phyloP scores from a whole-genome alignment of 495 filamentous ascomycete genomes.

The Friedmanniomyces endolithicus region DNA sequence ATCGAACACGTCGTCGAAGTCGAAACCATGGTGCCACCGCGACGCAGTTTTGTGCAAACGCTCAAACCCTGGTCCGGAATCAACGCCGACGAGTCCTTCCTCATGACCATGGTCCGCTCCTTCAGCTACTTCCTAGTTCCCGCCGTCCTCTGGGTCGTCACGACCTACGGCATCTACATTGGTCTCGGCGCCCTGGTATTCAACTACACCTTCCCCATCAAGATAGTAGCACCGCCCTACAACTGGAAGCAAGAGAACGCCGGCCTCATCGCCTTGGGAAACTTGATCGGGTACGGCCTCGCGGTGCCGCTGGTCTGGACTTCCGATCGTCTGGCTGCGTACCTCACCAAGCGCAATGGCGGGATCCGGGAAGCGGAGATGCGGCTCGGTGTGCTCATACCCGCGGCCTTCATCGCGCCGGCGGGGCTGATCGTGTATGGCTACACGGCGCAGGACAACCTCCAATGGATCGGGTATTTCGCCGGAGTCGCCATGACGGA shows the following conservation, averaged over 20 bases:
- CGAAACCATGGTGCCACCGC: conserved; percentile 14
- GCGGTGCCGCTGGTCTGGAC: conserved; percentile 18
- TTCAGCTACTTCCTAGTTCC: conserved; percentile 16
- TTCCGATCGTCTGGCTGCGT: conserved; percentile 17
- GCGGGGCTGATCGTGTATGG: conserved; percentile 19
- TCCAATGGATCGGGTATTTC: conserved; percentile 22
- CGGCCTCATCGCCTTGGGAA: conserved; percentile 18
- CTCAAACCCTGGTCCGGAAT: conserved; percentile 22
- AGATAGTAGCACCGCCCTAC: conserved; percentile 17
- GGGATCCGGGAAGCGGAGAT: conserved; percentile 21
- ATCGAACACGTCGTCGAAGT: conserved; percentile 17
- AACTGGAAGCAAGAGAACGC: conserved; percentile 14
- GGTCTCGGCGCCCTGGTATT: conserved; percentile 22
- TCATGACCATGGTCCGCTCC: conserved; percentile 10
- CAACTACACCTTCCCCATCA: conserved; percentile 21
- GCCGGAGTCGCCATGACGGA: conserved; percentile 20
- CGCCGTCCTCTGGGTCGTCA: conserved; percentile 13
- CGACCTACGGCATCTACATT: conserved; percentile 21
- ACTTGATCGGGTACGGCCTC: conserved; percentile 17
- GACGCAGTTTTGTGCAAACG: conserved; percentile 19
- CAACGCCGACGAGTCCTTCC: conserved; percentile 16
- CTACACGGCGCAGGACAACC: conserved; percentile 14
- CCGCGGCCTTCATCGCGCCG: conserved; percentile 19
- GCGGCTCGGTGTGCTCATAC: conserved; percentile 19
- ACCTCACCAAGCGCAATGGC: conserved; percentile 16